These are phyloP conservation scores for Ceriops tagal DNA, from an alignment of 345 rosid genomes.

Conservation along the genomic window DNA sequence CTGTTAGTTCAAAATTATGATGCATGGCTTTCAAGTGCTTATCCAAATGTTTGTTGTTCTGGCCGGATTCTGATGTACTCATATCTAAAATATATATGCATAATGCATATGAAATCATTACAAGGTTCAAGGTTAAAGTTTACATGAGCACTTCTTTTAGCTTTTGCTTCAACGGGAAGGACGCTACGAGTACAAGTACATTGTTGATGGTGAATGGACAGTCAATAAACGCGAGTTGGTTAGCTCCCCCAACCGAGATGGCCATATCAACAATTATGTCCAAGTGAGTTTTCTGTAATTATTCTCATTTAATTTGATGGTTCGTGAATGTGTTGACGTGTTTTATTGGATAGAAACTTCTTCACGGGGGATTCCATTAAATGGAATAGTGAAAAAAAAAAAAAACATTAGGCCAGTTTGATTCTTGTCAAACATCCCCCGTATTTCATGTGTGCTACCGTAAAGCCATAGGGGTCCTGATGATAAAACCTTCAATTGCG, in stretches of 20 bases:
- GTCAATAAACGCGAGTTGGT: slow-evolving; percentile 54
- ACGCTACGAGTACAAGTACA: slow-evolving; percentile 81
- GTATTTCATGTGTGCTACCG: too few species aligned
- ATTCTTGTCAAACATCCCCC: too few species aligned
- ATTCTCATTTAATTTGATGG: neutral
- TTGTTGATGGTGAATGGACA: slow-evolving; percentile 78
- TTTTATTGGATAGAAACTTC: neutral
- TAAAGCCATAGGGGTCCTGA: too few species aligned
- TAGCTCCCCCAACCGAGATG: slow-evolving; percentile 67
- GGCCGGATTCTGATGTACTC: neutral
- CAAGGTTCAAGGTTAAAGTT: neutral
- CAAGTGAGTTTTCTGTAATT: slow-evolving; percentile 37
- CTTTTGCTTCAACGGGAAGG: slow-evolving; percentile 66
- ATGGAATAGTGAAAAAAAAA: neutral
- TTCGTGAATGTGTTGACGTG: neutral
- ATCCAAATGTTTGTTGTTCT: neutral
- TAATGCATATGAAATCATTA: neutral
- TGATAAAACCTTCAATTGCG: too few species aligned
- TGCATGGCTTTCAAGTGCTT: neutral
- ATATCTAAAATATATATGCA: neutral
- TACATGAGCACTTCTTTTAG: neutral
- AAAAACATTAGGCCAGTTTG: too few species aligned
- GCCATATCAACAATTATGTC: slow-evolving; percentile 73
- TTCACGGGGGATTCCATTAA: neutral
- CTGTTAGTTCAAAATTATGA: too few species aligned